Evolutionary conservation across 768 basidiomycete genomes (phyloP).

Genomic region (Tricholoma hemisulphureum): DNA sequence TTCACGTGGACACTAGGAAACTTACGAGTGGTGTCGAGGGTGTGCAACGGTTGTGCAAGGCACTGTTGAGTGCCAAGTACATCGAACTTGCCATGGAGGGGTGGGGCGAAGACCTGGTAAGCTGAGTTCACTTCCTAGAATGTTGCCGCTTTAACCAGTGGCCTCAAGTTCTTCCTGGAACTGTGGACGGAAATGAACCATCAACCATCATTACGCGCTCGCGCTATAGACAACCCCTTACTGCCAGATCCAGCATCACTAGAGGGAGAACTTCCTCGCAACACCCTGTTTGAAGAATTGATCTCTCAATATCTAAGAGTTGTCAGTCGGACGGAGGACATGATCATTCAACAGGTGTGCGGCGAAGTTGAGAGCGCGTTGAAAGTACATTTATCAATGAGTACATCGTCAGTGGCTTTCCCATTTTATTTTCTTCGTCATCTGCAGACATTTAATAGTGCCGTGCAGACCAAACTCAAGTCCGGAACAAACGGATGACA

Average conservation of each 20-base stretch:
- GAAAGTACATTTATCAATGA: slow-evolving; percentile 66
- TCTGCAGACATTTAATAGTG: neutral
- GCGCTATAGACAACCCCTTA: slow-evolving; percentile 46
- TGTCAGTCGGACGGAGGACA: slow-evolving; percentile 74
- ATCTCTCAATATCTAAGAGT: slow-evolving; percentile 62
- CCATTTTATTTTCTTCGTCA: neutral
- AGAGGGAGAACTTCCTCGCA: slow-evolving; percentile 41
- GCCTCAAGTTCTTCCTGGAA: slow-evolving; percentile 83
- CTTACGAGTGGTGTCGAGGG: slow-evolving; percentile 85
- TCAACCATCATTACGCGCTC: slow-evolving; percentile 54
- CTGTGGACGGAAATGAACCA: slow-evolving; percentile 79
- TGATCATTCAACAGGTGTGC: slow-evolving; percentile 81
- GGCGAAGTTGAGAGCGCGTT: slow-evolving; percentile 78
- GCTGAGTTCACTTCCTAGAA: slow-evolving; percentile 22
- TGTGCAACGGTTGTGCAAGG: slow-evolving; percentile 80
- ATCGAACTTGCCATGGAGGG: slow-evolving; percentile 63
- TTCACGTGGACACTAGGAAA: slow-evolving; percentile 54
- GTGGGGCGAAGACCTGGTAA: slow-evolving; percentile 91
- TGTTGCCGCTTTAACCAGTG: neutral
- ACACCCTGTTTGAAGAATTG: slow-evolving; percentile 79
- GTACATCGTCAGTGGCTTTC: slow-evolving; percentile 38
- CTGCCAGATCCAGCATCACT: slow-evolving; percentile 45
- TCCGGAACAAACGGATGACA: slow-evolving; percentile 29
- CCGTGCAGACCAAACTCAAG: slow-evolving; percentile 19
- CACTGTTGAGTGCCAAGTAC: slow-evolving; percentile 77